Percentiles rank a stretch among this genome's conserved stretches.
phyloP scores from a whole-genome alignment of 768 basidiomycete genomes.

The Auriculariales sp. region DNA sequence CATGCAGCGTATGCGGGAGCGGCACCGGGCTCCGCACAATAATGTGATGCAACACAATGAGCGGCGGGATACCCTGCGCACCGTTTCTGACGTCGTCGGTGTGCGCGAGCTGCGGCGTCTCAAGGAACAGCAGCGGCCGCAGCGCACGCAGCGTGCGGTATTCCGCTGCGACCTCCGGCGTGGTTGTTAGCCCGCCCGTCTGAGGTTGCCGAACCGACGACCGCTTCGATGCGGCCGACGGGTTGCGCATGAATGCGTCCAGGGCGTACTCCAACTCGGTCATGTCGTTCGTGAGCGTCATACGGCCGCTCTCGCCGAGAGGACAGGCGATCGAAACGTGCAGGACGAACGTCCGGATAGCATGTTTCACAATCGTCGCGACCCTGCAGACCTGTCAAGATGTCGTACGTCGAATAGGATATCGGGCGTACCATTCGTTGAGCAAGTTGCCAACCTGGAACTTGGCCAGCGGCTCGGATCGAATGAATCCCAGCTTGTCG shows the following conservation, averaged over 20 bases:
- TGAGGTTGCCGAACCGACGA: too few relatives aligned
- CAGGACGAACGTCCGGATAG: conserved; percentile 75
- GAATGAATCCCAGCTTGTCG: conserved; percentile 76
- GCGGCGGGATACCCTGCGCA: conserved; percentile 70
- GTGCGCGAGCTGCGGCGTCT: conserved; percentile 53
- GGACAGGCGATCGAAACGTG: conserved; percentile 91
- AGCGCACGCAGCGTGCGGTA: conserved; percentile 76
- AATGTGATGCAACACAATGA: conserved; percentile 85
- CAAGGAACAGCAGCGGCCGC: conserved; percentile 82
- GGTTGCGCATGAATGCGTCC: conserved; percentile 48
- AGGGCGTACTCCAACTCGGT: conserved; percentile 89
- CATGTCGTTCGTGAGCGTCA: conserved; percentile 93
- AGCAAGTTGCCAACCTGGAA: conserved; percentile 60
- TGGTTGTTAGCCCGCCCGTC: too few relatives aligned
- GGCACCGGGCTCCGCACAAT: conserved; percentile 77
- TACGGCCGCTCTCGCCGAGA: conserved; percentile 81
- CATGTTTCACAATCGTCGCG: conserved; percentile 54
- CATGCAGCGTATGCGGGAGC: conserved; percentile 77
- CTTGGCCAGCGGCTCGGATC: conserved; percentile 55
- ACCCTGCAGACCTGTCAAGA: conserved; percentile 26
- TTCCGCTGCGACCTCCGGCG: conserved; percentile 77
- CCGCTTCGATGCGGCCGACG: conserved; percentile 8
- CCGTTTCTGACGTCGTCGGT: too few relatives aligned
- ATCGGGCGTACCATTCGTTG: conserved; percentile 48
- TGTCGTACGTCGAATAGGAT: neutral